These are phyloP conservation scores for Tuber magnatum DNA, from an alignment of 495 filamentous ascomycete genomes.

Conservation along the genomic window DNA sequence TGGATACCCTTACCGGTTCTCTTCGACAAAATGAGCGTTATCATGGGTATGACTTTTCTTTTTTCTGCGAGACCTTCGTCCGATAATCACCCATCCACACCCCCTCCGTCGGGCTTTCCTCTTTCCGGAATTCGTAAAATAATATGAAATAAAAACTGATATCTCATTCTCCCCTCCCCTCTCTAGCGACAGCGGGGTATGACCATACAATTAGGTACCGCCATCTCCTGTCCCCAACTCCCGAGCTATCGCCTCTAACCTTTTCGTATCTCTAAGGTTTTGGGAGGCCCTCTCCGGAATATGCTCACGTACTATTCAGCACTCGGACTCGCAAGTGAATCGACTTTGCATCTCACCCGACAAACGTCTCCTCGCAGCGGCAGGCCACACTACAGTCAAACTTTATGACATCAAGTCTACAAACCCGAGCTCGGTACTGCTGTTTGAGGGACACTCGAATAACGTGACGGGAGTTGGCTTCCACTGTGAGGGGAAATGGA, in stretches of 20 bases:
- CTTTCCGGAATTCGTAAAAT: constrained; percentile 8
- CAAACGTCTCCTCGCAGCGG: constrained; percentile 90
- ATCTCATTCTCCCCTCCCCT: constrained; percentile 10
- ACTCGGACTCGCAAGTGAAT: constrained; percentile 96
- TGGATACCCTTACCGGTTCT: constrained; percentile 7
- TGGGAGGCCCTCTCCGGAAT: constrained; percentile 98
- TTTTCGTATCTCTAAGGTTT: constrained; percentile 53
- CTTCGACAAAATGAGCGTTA: constrained; percentile 27
- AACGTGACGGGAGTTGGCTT: constrained; percentile 96
- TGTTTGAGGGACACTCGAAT: constrained; percentile 89
- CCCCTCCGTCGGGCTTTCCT: neutral
- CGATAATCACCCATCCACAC: neutral
- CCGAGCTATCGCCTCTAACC: constrained; percentile 14
- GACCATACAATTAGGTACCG: constrained; percentile 95
- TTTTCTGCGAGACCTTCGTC: neutral
- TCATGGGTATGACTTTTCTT: constrained; percentile 38
- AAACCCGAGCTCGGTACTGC: constrained; percentile 82
- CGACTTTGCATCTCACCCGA: constrained; percentile 96
- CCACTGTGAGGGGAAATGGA: constrained; percentile 98
- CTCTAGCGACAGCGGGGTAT: constrained; percentile 67
- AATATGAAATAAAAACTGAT: constrained; percentile 20
- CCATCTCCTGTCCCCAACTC: constrained; percentile 9
- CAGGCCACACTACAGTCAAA: constrained; percentile 89
- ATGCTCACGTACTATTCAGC: constrained; percentile 94
- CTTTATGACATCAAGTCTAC: constrained; percentile 96